A percentile compares a stretch with the other conserved stretches of the same genome.
These are phyloP conservation scores for Capsella rubella DNA, from an alignment of 441 rosid species.

Conservation along the genomic window DNA sequence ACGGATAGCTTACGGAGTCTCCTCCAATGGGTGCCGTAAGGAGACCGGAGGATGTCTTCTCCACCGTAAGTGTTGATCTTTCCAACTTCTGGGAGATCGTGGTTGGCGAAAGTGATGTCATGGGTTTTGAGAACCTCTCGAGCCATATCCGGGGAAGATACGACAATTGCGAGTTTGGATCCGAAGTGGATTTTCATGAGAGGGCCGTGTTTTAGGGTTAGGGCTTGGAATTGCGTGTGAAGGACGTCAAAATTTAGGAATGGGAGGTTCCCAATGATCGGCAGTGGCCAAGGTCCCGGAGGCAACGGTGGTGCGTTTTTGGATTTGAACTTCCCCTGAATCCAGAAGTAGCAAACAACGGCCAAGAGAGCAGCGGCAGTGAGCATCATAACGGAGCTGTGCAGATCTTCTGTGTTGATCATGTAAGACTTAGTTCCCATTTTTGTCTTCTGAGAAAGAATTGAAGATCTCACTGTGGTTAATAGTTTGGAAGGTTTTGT, in stretches of 20 bases:
- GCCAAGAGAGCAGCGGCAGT: constrained; percentile 24
- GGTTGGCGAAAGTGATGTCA: constrained; percentile 55
- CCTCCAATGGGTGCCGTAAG: constrained; percentile 55
- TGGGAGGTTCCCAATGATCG: constrained; percentile 72
- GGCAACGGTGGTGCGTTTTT: constrained; percentile 47
- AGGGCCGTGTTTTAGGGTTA: constrained; percentile 55
- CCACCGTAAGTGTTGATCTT: constrained; percentile 48
- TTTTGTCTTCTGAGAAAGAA: constrained; percentile 2
- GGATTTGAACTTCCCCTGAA: constrained; percentile 31
- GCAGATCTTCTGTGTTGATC: constrained; percentile 7
- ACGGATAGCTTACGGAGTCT: constrained; percentile 56
- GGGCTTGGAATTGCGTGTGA: constrained; percentile 51
- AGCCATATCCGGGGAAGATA: constrained; percentile 57
- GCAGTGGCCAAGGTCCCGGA: constrained; percentile 69
- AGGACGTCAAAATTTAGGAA: constrained; percentile 56
- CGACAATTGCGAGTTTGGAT: constrained; percentile 50
- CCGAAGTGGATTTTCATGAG: constrained; percentile 63
- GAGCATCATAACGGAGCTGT: constrained; percentile 30
- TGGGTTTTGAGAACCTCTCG: constrained; percentile 62
- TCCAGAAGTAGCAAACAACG: constrained; percentile 35
- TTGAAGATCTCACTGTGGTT: background rate
- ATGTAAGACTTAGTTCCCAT: constrained; percentile 32
- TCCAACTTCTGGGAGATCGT: constrained; percentile 51
- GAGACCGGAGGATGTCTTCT: constrained; percentile 50
- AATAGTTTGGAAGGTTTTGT: constrained; percentile 12